phyloP scores from a whole-genome alignment of 1,284 basidiomycete species.

The Bjerkandera adusta region DNA sequence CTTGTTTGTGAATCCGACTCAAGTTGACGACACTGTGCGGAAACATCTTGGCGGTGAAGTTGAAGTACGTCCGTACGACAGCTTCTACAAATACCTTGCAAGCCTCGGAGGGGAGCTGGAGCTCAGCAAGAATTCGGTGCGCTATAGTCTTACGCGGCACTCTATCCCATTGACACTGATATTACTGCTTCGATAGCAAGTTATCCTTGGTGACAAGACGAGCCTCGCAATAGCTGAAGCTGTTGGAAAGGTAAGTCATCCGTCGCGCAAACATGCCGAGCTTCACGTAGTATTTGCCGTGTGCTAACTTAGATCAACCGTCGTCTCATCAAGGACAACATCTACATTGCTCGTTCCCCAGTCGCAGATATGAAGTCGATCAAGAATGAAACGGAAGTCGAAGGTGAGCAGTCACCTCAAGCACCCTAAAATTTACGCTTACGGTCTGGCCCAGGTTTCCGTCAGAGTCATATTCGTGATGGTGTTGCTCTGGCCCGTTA shows the following conservation, averaged over 20 bases:
- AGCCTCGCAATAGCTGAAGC: slow-evolving; percentile 80
- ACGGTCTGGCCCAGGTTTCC: slow-evolving; percentile 63
- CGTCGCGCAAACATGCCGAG: slow-evolving; percentile 8
- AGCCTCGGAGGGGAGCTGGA: slow-evolving; percentile 45
- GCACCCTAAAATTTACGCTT: not conserved
- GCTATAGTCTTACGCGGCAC: slow-evolving; percentile 3
- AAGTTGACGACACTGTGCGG: slow-evolving; percentile 58
- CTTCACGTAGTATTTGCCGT: slow-evolving; percentile 7
- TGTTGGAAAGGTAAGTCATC: slow-evolving; percentile 55
- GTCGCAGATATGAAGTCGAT: slow-evolving; percentile 85
- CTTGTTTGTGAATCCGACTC: slow-evolving; percentile 73
- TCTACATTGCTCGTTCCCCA: slow-evolving; percentile 67
- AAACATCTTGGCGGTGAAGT: slow-evolving; percentile 62
- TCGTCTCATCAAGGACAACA: slow-evolving; percentile 36
- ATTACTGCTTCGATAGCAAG: slow-evolving; percentile 37
- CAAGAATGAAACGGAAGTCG: slow-evolving; percentile 84
- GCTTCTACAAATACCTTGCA: slow-evolving; percentile 63
- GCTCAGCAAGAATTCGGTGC: slow-evolving; percentile 44
- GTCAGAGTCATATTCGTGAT: slow-evolving; percentile 87
- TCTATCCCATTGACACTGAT: not conserved
- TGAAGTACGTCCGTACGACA: slow-evolving; percentile 69
- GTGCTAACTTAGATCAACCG: slow-evolving; percentile 14
- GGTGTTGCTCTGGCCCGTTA: slow-evolving; percentile 86
- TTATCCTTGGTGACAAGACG: slow-evolving; percentile 70
- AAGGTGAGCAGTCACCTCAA: slow-evolving; percentile 20